These are phyloP conservation scores for Yamadazyma spencermartinsiae DNA, from an alignment of 1,139 yeast genomes.

Conservation along the genomic window DNA sequence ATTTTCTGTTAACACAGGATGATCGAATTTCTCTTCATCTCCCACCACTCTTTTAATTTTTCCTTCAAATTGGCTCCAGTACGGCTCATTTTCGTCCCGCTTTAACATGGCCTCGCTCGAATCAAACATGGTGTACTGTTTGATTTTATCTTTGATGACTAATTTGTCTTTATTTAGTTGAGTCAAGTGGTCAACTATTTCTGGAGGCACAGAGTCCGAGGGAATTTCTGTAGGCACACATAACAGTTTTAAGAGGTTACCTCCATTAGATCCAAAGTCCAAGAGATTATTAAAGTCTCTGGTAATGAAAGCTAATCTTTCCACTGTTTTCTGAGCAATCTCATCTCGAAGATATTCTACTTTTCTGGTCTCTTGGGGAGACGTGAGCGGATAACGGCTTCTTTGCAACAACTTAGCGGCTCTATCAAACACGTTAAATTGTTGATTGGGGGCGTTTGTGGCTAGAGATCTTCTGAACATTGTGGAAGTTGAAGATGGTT, in stretches of 20 bases:
- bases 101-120: slow-evolving; percentile 54
- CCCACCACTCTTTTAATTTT: slow-evolving; percentile 50
- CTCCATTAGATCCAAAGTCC: slow-evolving; percentile 76
- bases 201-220: slow-evolving; percentile 26
- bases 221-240: slow-evolving; percentile 34
- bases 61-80: slow-evolving; percentile 42
- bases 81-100: slow-evolving; percentile 42
- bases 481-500: too few relatives aligned
- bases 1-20: slow-evolving; percentile 38
- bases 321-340: slow-evolving; percentile 70
- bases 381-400: slow-evolving; percentile 46
- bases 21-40: slow-evolving; percentile 66
- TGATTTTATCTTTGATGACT: slow-evolving; percentile 51
- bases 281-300: slow-evolving; percentile 60
- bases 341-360: slow-evolving; percentile 80
- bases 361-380: slow-evolving; percentile 48
- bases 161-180: slow-evolving; percentile 55
- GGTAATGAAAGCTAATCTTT: slow-evolving; percentile 72
- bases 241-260: slow-evolving; percentile 48
- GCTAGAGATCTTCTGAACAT: slow-evolving; percentile 10
- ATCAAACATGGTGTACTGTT: slow-evolving; percentile 67
- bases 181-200: slow-evolving; percentile 27
- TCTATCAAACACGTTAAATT: slow-evolving; percentile 67
- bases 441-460: slow-evolving; percentile 22
- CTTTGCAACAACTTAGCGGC: slow-evolving; percentile 60